Evolutionary conservation across 2,329 filamentous ascomycete species (phyloP).

Genomic region (Aspergillus amoenus): DNA sequence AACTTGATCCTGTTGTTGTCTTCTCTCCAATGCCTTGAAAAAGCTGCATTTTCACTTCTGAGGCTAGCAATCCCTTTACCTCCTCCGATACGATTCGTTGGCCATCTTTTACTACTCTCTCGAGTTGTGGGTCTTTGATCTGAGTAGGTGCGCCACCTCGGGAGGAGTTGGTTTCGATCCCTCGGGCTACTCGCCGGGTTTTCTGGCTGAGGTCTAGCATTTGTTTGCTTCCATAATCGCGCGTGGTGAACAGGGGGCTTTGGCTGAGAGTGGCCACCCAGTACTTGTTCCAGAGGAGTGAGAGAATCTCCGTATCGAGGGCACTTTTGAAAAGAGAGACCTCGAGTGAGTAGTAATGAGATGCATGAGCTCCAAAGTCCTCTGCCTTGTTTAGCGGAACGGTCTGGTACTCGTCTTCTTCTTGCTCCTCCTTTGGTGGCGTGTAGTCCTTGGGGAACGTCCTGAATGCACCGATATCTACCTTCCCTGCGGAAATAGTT

Average conservation of each 20-base stretch:
- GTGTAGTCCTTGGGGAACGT: slow-evolving; percentile 80
- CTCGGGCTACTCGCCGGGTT: slow-evolving; percentile 64
- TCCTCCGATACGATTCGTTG: slow-evolving; percentile 60
- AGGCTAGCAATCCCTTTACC: slow-evolving; percentile 45
- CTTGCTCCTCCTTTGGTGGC: slow-evolving; percentile 48
- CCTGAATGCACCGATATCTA: slow-evolving; percentile 95
- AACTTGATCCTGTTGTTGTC: slow-evolving; percentile 16
- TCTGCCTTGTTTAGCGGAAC: slow-evolving; percentile 93
- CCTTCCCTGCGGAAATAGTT: slow-evolving; percentile 89
- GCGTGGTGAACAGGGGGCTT: slow-evolving; percentile 84
- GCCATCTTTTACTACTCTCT: slow-evolving; percentile 56
- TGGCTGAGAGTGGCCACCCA: slow-evolving; percentile 90
- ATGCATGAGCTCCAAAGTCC: slow-evolving; percentile 91
- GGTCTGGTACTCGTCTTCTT: slow-evolving; percentile 46
- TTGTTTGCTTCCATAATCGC: slow-evolving; percentile 89
- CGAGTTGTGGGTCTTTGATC: slow-evolving; percentile 47
- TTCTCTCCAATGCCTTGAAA: slow-evolving; percentile 45
- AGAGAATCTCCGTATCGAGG: slow-evolving; percentile 81
- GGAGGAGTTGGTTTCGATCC: slow-evolving; percentile 33
- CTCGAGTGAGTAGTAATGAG: slow-evolving; percentile 85
- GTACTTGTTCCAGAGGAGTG: slow-evolving; percentile 97
- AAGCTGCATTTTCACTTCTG: slow-evolving; percentile 53
- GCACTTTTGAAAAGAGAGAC: slow-evolving; percentile 94
- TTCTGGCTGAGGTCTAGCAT: slow-evolving; percentile 85
- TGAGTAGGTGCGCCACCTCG: slow-evolving; percentile 28